Conservation (phyloP, 495 filamentous ascomycete genomes). For the Pseudomonodictys pantanalensis region DNA sequence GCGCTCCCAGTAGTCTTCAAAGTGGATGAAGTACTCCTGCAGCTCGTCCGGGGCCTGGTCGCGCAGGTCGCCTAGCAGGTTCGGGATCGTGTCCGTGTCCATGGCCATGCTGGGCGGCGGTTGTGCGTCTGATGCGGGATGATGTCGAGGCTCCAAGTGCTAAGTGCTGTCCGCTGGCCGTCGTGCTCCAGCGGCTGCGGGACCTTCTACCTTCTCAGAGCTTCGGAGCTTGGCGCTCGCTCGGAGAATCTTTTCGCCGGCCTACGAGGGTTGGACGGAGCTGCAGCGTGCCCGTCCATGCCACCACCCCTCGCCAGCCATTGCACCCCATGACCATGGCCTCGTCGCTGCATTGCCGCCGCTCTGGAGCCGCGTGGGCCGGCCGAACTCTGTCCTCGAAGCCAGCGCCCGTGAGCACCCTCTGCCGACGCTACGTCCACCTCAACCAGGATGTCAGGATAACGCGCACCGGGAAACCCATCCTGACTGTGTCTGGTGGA, state of each 20-base stretch:
- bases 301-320: slow-evolving; percentile 17
- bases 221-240: slow-evolving; percentile 12
- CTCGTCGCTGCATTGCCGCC: slow-evolving; percentile 30
- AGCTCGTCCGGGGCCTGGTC: slow-evolving; percentile 78
- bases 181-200: slow-evolving; percentile 13
- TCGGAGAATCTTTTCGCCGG: slow-evolving; percentile 9
- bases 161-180: neutral
- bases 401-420: slow-evolving; percentile 4
- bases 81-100: slow-evolving; percentile 82
- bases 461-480: slow-evolving; percentile 45
- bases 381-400: slow-evolving; percentile 4
- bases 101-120: slow-evolving; percentile 67
- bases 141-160: neutral
- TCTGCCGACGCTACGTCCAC: slow-evolving; percentile 27
- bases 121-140: too few species aligned
- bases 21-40: slow-evolving; percentile 81
- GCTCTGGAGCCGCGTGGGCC: slow-evolving; percentile 28
- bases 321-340: slow-evolving; percentile 31
- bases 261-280: slow-evolving; percentile 6
- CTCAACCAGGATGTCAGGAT: slow-evolving; percentile 43
- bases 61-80: slow-evolving; percentile 87
- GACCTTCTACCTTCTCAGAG: slow-evolving; percentile 2
- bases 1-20: slow-evolving; percentile 97
- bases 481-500: slow-evolving; percentile 44
- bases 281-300: slow-evolving; percentile 6